Conservation (phyloP, 1,139 yeast genomes). For the Candida pseudoviswanathii region DNA sequence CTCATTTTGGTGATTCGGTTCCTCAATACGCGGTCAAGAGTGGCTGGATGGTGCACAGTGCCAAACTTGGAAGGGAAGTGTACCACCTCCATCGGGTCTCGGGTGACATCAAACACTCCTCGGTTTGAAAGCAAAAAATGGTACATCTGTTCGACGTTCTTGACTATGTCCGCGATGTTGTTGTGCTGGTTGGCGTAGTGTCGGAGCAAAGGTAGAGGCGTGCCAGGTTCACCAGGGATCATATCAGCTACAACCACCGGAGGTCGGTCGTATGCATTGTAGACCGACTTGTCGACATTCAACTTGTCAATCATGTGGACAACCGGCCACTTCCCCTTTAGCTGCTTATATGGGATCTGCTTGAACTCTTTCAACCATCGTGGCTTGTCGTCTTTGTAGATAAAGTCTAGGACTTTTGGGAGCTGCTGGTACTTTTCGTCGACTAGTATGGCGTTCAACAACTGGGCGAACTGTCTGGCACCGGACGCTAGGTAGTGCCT, state of each 20-base stretch:
- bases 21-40: slow-evolving; percentile 28
- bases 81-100: slow-evolving; percentile 34
- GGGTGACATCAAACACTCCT: slow-evolving; percentile 22
- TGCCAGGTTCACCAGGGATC: not conserved
- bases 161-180: slow-evolving; percentile 7
- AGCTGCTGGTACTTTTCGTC: slow-evolving; percentile 30
- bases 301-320: not conserved
- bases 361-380: slow-evolving; percentile 27
- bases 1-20: slow-evolving; percentile 28
- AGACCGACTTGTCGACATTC: not conserved
- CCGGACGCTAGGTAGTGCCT: not conserved
- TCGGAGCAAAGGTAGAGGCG: slow-evolving; percentile 9
- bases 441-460: slow-evolving; percentile 29
- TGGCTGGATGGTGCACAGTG: slow-evolving; percentile 30
- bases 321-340: slow-evolving; percentile 35
- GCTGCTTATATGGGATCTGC: slow-evolving; percentile 21
- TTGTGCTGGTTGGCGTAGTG: slow-evolving; percentile 1
- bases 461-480: not conserved
- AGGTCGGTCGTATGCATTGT: not conserved
- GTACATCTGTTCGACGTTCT: slow-evolving; percentile 22
- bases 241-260: not conserved
- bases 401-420: slow-evolving; percentile 28
- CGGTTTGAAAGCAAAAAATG: slow-evolving; percentile 24
- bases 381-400: slow-evolving; percentile 26
- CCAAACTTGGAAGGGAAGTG: slow-evolving; percentile 38